Evolutionary conservation across 805 yeast genomes (phyloP), one percentile per base, ranked within the genome.

Genomic region (Cyberlindnera mycetangii): DNA sequence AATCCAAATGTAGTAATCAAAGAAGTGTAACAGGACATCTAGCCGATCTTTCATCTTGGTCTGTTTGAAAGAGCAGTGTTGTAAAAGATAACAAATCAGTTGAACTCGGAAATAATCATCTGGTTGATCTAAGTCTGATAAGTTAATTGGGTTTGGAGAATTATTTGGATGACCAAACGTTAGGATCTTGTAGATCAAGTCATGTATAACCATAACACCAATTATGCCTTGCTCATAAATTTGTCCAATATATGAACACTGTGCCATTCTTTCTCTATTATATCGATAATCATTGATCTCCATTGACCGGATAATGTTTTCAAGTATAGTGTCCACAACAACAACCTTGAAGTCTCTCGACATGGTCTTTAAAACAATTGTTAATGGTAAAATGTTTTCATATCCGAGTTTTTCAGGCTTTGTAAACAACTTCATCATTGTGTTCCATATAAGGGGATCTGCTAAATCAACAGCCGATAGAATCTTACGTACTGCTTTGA

Each of bases 31-130:
- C 45, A 83, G 75, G 0, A 68, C 41, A 1, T 59, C 54, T 11
- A 78, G 39, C 30, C 69, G 65, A 4, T 54, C 46, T 12, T 24
- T 36, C 8, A 50, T 42, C 10, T 49, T 51, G 3, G 50, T 45
- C 18, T 45, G 51, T 15, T 55, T 48, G 11, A 48, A 54, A 8
- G 32, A 8, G n/a, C 51, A 47, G 9, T 60, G 61, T n/a, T 62
- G 61, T 16, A 83, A 55, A 5, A 79, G 58, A 0, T 70, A 60
- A 21, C 75, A 58, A 16, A 76, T 62, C 57, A 89, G 63, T 32
- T 79, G 79, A 30, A 88, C 67, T 45, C 96, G 71, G 62, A 88
- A 87, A 57, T 81, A 86, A 54, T 86, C 81, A 53, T 80, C 75
- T 0, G 83, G 81, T 11, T 66, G 66, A 64, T 89, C 97, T n/a